A percentile compares a stretch with the other conserved stretches of the same genome.
Evolutionary conservation across 1,139 yeast genomes (phyloP).

Genomic region (Taiozyma sp.): DNA sequence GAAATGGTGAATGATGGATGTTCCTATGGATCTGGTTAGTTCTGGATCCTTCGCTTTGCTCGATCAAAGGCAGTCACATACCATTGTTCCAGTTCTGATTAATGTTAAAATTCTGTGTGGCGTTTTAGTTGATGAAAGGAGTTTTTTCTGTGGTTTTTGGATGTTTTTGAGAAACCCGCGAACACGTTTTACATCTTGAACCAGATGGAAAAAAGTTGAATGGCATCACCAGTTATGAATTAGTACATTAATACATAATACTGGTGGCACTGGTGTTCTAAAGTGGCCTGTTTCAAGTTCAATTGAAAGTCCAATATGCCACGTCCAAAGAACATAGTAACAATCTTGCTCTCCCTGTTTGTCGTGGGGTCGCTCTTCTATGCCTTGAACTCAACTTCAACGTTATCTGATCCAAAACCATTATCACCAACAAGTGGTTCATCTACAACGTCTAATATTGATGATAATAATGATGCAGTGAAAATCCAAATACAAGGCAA

Average conservation of each 20-base stretch:
- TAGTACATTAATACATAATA: too few species aligned
- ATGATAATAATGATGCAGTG: background rate
- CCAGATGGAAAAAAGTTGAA: too few species aligned
- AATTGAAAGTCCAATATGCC: background rate
- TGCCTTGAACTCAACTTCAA: constrained; percentile 13
- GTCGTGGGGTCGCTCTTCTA: constrained; percentile 12
- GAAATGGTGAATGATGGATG: constrained; percentile 77
- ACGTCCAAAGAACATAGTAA: constrained; percentile 9
- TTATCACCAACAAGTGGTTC: constrained; percentile 10
- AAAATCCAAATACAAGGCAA: background rate
- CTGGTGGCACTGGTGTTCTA: too few species aligned
- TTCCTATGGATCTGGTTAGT: constrained; percentile 35
- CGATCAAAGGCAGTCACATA: too few species aligned
- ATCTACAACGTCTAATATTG: background rate
- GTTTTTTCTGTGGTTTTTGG: too few species aligned
- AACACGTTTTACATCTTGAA: background rate
- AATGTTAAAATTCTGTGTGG: too few species aligned
- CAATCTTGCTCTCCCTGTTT: constrained; percentile 7
- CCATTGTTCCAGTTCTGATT: too few species aligned
- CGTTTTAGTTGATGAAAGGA: too few species aligned
- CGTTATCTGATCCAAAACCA: constrained; percentile 22
- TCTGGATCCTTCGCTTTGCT: too few species aligned
- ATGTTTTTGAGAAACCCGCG: background rate
- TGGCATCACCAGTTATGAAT: too few species aligned
- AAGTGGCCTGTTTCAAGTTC: background rate